Evolutionary conservation across 306 rosid genomes (phyloP).

Genomic region (Glycine tomentella): DNA sequence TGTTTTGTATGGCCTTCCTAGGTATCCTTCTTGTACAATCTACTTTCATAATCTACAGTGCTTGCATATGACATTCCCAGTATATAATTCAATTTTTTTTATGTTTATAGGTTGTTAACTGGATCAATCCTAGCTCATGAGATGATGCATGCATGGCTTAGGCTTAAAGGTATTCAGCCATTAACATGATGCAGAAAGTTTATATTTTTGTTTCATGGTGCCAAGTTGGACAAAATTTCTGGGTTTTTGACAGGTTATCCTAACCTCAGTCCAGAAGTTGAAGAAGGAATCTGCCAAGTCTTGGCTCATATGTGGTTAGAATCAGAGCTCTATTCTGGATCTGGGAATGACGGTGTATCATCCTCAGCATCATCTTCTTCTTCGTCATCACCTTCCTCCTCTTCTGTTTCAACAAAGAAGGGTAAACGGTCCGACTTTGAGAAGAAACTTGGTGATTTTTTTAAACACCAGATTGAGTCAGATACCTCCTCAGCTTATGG

Average conservation of each 20-base stretch:
- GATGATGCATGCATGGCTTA: constrained; percentile 99
- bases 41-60: constrained; percentile 7
- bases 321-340: constrained; percentile 74
- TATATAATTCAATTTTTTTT: constrained; percentile 38
- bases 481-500: constrained; percentile 95
- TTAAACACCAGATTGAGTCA: constrained; percentile 90
- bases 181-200: background rate
- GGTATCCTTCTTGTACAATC: constrained; percentile 55
- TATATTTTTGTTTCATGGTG: constrained; percentile 30
- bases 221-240: constrained; percentile 30
- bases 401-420: constrained; percentile 71
- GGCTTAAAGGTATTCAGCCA: constrained; percentile 80
- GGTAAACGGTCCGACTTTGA: constrained; percentile 87
- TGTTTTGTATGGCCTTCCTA: constrained; percentile 91
- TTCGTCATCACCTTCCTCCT: constrained; percentile 54
- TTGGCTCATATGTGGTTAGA: constrained; percentile 98
- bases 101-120: constrained; percentile 74
- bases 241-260: constrained; percentile 77
- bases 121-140: constrained; percentile 99
- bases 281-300: constrained; percentile 99
- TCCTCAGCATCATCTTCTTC: constrained; percentile 58
- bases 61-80: constrained; percentile 33
- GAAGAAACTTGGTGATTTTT: constrained; percentile 88
- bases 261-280: constrained; percentile 87
- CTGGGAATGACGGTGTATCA: constrained; percentile 55